Conservation (phyloP, 75 land plant species). For the Picea sitchensis region DNA sequence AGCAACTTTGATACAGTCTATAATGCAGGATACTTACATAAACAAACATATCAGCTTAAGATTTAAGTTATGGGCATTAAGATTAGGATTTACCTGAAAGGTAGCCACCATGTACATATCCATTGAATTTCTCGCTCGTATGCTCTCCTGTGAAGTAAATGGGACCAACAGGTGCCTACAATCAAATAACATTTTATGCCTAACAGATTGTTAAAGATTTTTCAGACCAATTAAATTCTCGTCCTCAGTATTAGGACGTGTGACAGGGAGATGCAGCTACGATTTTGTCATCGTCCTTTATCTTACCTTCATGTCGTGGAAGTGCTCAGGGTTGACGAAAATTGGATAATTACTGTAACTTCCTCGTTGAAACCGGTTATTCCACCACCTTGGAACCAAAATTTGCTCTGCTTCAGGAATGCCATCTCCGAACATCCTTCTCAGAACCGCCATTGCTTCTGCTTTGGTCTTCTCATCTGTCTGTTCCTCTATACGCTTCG, state of each 20-base stretch:
- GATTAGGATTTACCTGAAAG: conserved; percentile 18
- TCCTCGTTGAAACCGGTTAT: conserved; percentile 26
- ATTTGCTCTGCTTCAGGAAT: conserved; percentile 61
- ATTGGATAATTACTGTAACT: conserved; percentile 81
- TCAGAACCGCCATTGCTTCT: conserved; percentile 65
- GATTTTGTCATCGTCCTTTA: too few relatives aligned
- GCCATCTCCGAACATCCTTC: conserved; percentile 54
- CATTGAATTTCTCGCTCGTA: conserved; percentile 51
- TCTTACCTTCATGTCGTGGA: conserved; percentile 46
- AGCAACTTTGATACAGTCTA: too few relatives aligned
- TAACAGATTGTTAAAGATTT: too few relatives aligned
- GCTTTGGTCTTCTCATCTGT: conserved; percentile 41
- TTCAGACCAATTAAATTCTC: too few relatives aligned
- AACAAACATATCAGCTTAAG: too few relatives aligned
- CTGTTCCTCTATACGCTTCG: conserved; percentile 68
- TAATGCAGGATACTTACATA: too few relatives aligned
- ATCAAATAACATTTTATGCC: too few relatives aligned
- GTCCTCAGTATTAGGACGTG: too few relatives aligned
- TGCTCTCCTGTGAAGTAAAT: conserved; percentile 70
- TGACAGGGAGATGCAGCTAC: too few relatives aligned
- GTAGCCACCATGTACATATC: conserved; percentile 73
- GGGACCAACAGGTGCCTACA: conserved; percentile 52
- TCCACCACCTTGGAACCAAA: conserved; percentile 64
- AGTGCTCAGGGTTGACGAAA: conserved; percentile 29
- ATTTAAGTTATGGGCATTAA: too few relatives aligned